Evolutionary conservation across 2,329 filamentous ascomycete genomes (phyloP).

Genomic region (Xylaria sp.): DNA sequence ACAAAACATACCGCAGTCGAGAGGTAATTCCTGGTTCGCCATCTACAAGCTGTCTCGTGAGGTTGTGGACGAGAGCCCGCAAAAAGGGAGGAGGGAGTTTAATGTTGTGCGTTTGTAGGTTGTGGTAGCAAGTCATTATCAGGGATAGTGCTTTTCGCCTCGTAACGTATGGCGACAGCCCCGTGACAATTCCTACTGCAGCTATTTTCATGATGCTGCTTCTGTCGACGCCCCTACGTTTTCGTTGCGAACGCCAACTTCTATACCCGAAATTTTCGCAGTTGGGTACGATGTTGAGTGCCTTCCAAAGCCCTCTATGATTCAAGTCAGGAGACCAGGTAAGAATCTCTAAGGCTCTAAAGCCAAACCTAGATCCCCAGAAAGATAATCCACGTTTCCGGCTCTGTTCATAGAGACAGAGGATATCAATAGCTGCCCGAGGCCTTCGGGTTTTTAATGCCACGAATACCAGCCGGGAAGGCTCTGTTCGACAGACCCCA

Average conservation of each 20-base stretch:
- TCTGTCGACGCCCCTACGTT: not conserved
- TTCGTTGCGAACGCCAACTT: not conserved
- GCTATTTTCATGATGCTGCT: constrained; percentile 31
- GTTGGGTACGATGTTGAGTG: constrained; percentile 34
- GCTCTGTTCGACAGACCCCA: constrained; percentile 31
- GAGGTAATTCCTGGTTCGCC: constrained; percentile 50
- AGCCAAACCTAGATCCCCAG: constrained; percentile 43
- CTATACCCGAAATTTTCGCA: not conserved
- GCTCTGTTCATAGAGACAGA: constrained; percentile 35
- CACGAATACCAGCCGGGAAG: constrained; percentile 38
- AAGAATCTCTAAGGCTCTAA: constrained; percentile 40
- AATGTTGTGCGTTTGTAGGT: constrained; percentile 44
- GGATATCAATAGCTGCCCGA: constrained; percentile 44
- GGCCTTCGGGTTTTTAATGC: constrained; percentile 43
- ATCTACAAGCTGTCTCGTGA: constrained; percentile 53
- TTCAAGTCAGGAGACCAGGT: constrained; percentile 33
- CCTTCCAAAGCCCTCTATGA: constrained; percentile 33
- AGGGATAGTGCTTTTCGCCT: constrained; percentile 46
- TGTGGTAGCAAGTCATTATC: constrained; percentile 49
- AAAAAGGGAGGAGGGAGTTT: constrained; percentile 44
- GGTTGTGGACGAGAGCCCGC: constrained; percentile 49
- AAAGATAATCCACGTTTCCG: constrained; percentile 27
- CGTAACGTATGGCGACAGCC: constrained; percentile 40
- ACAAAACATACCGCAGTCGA: constrained; percentile 53
- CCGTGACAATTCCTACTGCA: constrained; percentile 40